phyloP scores from a whole-genome alignment of 331 rosid species.

The Pyracantha coccinea region DNA sequence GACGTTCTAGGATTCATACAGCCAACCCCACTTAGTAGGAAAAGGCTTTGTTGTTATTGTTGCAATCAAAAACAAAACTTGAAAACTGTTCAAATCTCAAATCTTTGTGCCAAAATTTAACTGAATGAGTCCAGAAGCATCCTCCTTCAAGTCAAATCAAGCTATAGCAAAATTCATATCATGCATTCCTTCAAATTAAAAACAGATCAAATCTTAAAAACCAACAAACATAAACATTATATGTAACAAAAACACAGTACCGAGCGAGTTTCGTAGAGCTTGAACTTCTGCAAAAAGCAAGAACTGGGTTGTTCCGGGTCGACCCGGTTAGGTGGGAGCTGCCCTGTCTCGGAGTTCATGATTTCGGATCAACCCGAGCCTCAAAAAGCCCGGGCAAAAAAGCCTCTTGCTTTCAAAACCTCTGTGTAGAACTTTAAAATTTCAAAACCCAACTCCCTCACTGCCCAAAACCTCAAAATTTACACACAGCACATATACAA shows the following conservation, averaged over 20 bases:
- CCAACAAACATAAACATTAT: not conserved
- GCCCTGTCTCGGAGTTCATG: constrained; percentile 51
- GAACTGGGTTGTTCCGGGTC: constrained; percentile 36
- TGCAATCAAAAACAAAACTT: not conserved
- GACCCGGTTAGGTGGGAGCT: not conserved
- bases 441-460: constrained; percentile 15
- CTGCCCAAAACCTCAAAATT: constrained; percentile 30
- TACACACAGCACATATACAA: constrained; percentile 1
- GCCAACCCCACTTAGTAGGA: no score
- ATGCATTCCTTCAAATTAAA: not conserved
- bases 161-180: not conserved
- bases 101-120: not conserved
- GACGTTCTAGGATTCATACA: no score
- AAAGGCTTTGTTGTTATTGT: no score
- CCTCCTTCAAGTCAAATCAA: constrained; percentile 1
- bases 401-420: constrained; percentile 2
- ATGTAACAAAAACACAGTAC: constrained; percentile 24
- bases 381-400: constrained; percentile 35
- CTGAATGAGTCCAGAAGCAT: not conserved
- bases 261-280: constrained; percentile 93
- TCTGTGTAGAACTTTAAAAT: not conserved
- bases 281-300: constrained; percentile 78
- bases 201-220: not conserved
- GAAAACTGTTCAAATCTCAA: not conserved
- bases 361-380: constrained; percentile 56